Percentiles rank a stretch among this genome's conserved stretches.
Evolutionary conservation across 768 basidiomycete genomes (phyloP).

Genomic region (Phylloporus sp.): DNA sequence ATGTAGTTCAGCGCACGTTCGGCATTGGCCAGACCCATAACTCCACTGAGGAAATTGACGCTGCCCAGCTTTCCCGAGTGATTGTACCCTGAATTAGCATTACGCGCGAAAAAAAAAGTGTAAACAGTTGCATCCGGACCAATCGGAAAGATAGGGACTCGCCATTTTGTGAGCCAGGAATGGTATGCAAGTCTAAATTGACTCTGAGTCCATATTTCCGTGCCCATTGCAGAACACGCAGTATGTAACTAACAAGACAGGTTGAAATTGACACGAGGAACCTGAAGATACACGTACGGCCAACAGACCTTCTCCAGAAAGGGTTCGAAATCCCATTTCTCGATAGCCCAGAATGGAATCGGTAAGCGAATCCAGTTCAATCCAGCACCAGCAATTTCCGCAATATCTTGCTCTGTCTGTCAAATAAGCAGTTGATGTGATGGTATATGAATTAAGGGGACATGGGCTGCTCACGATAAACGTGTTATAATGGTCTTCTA

Average conservation of each 20-base stretch:
- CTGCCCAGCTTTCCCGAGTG: slow-evolving; percentile 59
- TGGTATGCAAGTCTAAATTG: slow-evolving; percentile 73
- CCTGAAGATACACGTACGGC: slow-evolving; percentile 43
- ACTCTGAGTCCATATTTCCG: slow-evolving; percentile 89
- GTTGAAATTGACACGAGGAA: background rate
- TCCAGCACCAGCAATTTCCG: slow-evolving; percentile 83
- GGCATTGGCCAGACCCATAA: slow-evolving; percentile 87
- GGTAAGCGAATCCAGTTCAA: slow-evolving; percentile 82
- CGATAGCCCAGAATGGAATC: slow-evolving; percentile 84
- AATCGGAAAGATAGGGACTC: background rate
- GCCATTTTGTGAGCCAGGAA: slow-evolving; percentile 81
- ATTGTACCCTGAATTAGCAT: slow-evolving; percentile 43
- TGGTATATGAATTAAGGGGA: background rate
- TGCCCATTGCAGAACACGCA: slow-evolving; percentile 75
- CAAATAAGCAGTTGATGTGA: background rate
- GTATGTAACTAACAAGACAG: slow-evolving; percentile 52
- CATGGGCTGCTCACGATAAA: slow-evolving; percentile 61
- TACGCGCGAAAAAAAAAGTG: background rate
- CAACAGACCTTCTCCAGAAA: slow-evolving; percentile 72
- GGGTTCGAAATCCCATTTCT: slow-evolving; percentile 70
- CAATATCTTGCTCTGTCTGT: slow-evolving; percentile 87
- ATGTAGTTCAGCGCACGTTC: slow-evolving; percentile 75
- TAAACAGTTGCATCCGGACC: background rate
- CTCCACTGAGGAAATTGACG: slow-evolving; percentile 61
- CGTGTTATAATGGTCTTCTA: slow-evolving; percentile 76